Evolutionary conservation across 2,329 filamentous ascomycete genomes (phyloP).

Genomic region (Arthrobotrys entomopaga): DNA sequence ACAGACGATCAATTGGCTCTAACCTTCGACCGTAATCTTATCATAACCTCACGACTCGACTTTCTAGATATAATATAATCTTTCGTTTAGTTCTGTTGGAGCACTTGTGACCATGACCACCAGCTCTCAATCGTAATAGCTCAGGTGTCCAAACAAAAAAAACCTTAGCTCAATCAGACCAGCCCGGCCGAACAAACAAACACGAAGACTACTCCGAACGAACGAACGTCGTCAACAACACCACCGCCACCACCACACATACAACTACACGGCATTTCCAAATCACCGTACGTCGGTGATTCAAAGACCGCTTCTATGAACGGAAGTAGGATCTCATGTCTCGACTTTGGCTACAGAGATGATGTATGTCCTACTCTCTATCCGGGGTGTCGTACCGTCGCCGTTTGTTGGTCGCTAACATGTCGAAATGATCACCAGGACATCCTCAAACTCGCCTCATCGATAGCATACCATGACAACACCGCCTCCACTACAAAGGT

Average conservation of each 20-base stretch:
- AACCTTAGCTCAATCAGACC: not conserved
- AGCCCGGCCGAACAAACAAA: conserved; percentile 4
- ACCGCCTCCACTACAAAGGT: conserved; percentile 54
- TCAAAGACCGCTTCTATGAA: conserved; percentile 51
- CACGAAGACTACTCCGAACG: conserved; percentile 16
- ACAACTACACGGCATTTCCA: conserved; percentile 8
- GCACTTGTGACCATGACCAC: conserved; percentile 7
- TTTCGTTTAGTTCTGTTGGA: not conserved
- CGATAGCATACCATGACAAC: conserved; percentile 53
- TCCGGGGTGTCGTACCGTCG: not conserved
- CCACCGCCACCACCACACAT: not conserved
- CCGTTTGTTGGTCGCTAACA: conserved; percentile 18
- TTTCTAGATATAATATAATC: not conserved
- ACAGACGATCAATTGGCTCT: conserved; percentile 22
- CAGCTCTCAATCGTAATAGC: conserved; percentile 5
- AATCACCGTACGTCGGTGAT: conserved; percentile 18
- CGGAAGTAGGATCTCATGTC: conserved; percentile 55
- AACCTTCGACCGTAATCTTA: conserved; percentile 6
- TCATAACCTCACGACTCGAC: conserved; percentile 1
- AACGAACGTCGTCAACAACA: conserved; percentile 3
- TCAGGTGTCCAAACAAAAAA: conserved; percentile 14
- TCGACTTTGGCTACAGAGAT: conserved; percentile 55
- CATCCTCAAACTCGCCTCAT: conserved; percentile 52
- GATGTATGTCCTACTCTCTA: conserved; percentile 33
- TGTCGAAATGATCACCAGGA: conserved; percentile 24